phyloP scores from a whole-genome alignment of 2,329 filamentous ascomycete species.

The Sporothrix humicola region DNA sequence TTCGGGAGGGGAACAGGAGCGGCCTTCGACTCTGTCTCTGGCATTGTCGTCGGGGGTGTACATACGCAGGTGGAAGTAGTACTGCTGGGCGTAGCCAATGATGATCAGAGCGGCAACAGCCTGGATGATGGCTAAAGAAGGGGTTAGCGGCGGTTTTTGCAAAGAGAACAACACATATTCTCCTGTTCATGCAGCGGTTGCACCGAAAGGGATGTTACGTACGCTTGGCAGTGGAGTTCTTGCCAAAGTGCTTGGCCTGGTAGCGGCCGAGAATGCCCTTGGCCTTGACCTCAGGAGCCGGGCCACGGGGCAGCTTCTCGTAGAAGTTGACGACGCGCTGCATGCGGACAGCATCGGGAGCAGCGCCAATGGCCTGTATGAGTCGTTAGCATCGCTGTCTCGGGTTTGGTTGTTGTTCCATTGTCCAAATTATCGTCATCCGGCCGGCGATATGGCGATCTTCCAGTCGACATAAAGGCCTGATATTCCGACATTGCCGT shows the following conservation, averaged over 20 bases:
- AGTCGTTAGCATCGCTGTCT: constrained; percentile 29
- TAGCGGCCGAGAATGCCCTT: constrained; percentile 87
- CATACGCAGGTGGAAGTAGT: constrained; percentile 99
- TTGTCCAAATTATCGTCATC: neutral
- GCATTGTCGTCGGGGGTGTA: constrained; percentile 40
- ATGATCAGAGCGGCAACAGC: constrained; percentile 76
- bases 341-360: constrained; percentile 96
- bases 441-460: neutral
- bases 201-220: constrained; percentile 52
- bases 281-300: constrained; percentile 81
- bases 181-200: neutral
- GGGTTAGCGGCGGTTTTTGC: constrained; percentile 24
- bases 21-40: neutral
- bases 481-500: neutral
- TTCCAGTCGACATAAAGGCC: neutral
- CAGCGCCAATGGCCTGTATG: constrained; percentile 84
- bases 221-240: constrained; percentile 89
- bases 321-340: constrained; percentile 98
- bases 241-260: constrained; percentile 87
- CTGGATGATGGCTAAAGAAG: constrained; percentile 80
- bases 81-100: constrained; percentile 94
- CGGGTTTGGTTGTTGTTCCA: too few species aligned
- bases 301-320: constrained; percentile 93
- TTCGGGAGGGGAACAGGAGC: neutral
- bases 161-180: neutral